Evolutionary conservation across 2,329 filamentous ascomycete genomes (phyloP).

Genomic region (Apiospora arundinis): DNA sequence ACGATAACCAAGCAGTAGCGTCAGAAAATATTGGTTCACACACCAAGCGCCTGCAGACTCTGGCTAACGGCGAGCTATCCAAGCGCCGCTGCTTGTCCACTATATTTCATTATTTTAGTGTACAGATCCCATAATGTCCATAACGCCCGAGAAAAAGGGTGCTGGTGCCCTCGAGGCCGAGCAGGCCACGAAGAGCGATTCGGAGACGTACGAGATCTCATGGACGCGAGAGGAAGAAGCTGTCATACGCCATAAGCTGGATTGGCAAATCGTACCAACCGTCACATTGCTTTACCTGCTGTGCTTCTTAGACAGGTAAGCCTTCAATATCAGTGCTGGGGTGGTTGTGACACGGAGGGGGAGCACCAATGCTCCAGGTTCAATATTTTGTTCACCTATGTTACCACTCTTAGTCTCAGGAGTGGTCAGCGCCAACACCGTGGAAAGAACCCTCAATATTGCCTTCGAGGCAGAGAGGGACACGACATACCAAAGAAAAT

Average conservation of each 20-base stretch:
- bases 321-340: background rate
- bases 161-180: slow-evolving; percentile 34
- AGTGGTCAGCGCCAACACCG: background rate
- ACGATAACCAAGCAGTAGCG: background rate
- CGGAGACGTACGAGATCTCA: slow-evolving; percentile 28
- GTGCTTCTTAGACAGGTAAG: slow-evolving; percentile 52
- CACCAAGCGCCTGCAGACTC: background rate
- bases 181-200: slow-evolving; percentile 34
- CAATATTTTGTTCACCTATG: background rate
- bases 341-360: background rate
- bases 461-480: too few relatives aligned
- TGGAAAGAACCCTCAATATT: background rate
- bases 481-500: background rate
- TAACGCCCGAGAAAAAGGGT: slow-evolving; percentile 30
- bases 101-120: background rate
- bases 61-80: background rate
- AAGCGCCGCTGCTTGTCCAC: background rate
- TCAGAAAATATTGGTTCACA: background rate
- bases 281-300: slow-evolving; percentile 61
- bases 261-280: slow-evolving; percentile 57
- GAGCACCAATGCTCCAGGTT: background rate
- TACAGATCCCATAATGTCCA: background rate
- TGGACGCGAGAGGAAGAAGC: slow-evolving; percentile 60
- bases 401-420: background rate
- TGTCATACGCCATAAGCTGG: slow-evolving; percentile 56